phyloP scores from a whole-genome alignment of 2,329 filamentous ascomycete genomes.

The Myriosclerotinia duriaeana region DNA sequence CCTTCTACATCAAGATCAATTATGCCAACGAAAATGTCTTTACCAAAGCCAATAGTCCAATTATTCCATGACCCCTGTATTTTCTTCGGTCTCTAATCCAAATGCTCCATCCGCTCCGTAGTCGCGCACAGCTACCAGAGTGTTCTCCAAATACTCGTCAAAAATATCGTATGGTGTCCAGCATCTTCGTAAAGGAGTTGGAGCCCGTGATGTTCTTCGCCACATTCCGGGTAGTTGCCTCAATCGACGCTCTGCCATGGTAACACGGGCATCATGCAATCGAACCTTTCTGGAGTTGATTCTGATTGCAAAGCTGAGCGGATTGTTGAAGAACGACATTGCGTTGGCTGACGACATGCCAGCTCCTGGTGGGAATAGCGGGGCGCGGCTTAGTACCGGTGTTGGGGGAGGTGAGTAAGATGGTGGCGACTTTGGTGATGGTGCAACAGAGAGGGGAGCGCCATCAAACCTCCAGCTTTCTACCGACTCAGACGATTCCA shows the following conservation, averaged over 20 bases:
- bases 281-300: conserved; percentile 12
- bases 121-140: conserved; percentile 2
- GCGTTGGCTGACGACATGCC: background rate
- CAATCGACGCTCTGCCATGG: background rate
- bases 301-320: background rate
- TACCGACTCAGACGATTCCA: too few relatives aligned
- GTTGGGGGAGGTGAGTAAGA: conserved; percentile 9
- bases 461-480: background rate
- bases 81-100: background rate
- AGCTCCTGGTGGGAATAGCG: background rate
- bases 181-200: conserved; percentile 5
- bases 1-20: background rate
- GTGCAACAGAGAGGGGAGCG: background rate
- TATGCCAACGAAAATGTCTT: background rate
- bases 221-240: background rate
- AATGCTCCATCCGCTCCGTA: background rate
- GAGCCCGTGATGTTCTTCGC: background rate
- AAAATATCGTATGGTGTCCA: conserved; percentile 10
- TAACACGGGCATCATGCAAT: background rate
- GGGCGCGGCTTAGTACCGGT: background rate
- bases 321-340: background rate
- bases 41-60: background rate
- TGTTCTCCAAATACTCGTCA: conserved; percentile 7
- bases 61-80: background rate
- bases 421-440: background rate